Evolutionary conservation across 1,284 basidiomycete species (phyloP).

Genomic region (Mycena citricolor): DNA sequence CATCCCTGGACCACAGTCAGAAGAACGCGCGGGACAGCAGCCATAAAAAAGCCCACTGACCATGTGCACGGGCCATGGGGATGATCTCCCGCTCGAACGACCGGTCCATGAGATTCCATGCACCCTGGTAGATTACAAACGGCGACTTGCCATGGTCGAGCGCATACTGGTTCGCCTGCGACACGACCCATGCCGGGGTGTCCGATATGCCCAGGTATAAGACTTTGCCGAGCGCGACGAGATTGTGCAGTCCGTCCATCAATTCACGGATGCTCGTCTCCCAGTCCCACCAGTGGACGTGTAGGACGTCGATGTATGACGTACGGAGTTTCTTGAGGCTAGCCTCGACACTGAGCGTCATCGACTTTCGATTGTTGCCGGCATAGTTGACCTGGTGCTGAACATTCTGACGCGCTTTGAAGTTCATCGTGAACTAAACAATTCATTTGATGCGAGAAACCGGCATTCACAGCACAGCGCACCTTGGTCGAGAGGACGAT

Average conservation of each 20-base stretch:
- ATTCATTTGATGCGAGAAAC: not conserved
- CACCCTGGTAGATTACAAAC: constrained; percentile 42
- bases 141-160: constrained; percentile 36
- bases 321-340: constrained; percentile 6
- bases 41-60: constrained; percentile 14
- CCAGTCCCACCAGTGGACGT: constrained; percentile 10
- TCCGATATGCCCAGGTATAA: constrained; percentile 26
- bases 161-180: constrained; percentile 28
- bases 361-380: constrained; percentile 8
- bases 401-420: constrained; percentile 1
- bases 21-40: not conserved
- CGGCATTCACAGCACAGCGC: no score
- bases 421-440: not conserved
- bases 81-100: constrained; percentile 31
- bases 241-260: constrained; percentile 4
- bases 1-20: constrained; percentile 27
- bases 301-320: constrained; percentile 14
- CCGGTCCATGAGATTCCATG: constrained; percentile 31
- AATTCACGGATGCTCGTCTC: constrained; percentile 45
- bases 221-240: constrained; percentile 4
- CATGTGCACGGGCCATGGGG: constrained; percentile 38
- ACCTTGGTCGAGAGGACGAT: constrained; percentile 48
- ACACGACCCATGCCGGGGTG: constrained; percentile 29
- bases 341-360: constrained; percentile 3
- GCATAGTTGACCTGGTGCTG: not conserved